A percentile compares a stretch with the other conserved stretches of the same genome.
Evolutionary conservation across 169 alveolate genomes (phyloP).

Genomic region (Eimeria tenella): DNA sequence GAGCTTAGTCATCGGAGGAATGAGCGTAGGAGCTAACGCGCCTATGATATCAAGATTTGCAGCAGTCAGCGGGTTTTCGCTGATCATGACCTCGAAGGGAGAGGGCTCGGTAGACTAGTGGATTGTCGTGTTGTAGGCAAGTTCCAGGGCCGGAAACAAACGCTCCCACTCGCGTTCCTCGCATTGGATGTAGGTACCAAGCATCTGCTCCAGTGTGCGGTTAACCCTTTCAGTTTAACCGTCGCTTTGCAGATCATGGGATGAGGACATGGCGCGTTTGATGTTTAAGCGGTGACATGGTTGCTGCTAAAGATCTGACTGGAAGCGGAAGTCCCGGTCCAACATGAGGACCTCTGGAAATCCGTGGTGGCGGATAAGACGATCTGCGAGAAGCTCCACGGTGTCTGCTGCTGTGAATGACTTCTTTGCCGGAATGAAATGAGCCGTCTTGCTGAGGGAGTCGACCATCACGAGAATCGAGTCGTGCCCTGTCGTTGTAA

Average conservation of each 20-base stretch:
- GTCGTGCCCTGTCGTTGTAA: not conserved
- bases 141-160: not conserved
- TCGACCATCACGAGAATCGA: not conserved
- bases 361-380: not conserved
- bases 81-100: not conserved
- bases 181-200: not conserved
- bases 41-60: not conserved
- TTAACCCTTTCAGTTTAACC: not conserved
- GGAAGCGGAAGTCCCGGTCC: not conserved
- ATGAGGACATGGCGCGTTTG: not conserved
- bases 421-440: not conserved
- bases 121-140: not conserved
- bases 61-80: not conserved
- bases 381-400: not conserved
- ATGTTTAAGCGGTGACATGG: not conserved
- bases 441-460: not conserved
- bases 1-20: too few species aligned
- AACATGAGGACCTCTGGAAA: not conserved
- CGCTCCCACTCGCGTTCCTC: not conserved
- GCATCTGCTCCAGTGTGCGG: not conserved
- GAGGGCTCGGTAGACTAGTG: not conserved
- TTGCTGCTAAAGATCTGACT: not conserved
- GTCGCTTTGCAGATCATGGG: not conserved
- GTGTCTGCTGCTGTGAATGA: not conserved
- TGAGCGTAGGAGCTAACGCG: too few species aligned